phyloP scores from a whole-genome alignment of 768 basidiomycete species.

The Tricholoma terreum region DNA sequence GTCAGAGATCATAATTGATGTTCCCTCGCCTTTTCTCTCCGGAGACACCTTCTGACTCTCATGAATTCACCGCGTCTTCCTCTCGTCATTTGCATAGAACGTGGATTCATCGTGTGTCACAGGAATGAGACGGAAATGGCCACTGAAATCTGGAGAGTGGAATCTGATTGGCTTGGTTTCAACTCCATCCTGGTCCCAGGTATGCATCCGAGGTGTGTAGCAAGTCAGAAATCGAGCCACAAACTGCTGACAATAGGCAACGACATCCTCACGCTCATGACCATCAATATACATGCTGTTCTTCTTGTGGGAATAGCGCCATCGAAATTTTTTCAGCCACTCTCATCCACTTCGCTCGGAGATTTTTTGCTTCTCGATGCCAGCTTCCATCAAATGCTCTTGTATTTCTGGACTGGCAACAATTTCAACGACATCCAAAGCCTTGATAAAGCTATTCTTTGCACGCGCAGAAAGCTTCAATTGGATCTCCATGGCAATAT shows the following conservation, averaged over 20 bases:
- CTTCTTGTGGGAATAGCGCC: conserved; percentile 21
- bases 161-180: conserved; percentile 10
- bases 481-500: not conserved
- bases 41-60: not conserved
- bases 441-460: conserved; percentile 25
- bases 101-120: not conserved
- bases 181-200: conserved; percentile 26
- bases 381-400: conserved; percentile 5
- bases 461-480: not conserved
- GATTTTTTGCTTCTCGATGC: conserved; percentile 9
- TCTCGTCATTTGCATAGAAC: not conserved
- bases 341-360: conserved; percentile 22
- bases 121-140: not conserved
- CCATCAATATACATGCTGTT: not conserved
- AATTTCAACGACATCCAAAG: conserved; percentile 29
- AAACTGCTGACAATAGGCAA: conserved; percentile 28
- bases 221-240: conserved; percentile 18
- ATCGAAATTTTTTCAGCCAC: conserved; percentile 33
- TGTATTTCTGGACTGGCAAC: conserved; percentile 22
- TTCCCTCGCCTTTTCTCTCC: not conserved
- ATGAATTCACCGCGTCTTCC: not conserved
- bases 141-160: conserved; percentile 16
- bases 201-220: conserved; percentile 22
- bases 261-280: conserved; percentile 32
- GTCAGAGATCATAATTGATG: no score